These are phyloP conservation scores for Aspergillus funiculosus DNA, from an alignment of 495 filamentous ascomycete genomes.

Conservation along the genomic window DNA sequence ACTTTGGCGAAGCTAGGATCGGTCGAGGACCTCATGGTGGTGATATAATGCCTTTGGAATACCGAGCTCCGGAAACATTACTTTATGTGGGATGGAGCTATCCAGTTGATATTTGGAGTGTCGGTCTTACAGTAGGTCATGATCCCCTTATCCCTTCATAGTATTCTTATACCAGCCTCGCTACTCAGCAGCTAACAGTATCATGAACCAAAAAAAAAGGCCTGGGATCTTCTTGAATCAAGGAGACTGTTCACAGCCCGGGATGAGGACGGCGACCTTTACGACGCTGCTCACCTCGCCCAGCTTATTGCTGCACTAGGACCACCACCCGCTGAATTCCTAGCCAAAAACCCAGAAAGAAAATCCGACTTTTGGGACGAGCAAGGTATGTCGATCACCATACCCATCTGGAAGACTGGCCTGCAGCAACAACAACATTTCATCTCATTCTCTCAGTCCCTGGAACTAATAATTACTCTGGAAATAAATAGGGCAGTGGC, in stretches of 20 bases:
- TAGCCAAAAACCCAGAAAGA: conserved; percentile 24
- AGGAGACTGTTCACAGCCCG: conserved; percentile 37
- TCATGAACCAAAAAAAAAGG: conserved; percentile 19
- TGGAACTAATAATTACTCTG: not conserved
- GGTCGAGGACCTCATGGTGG: conserved; percentile 22
- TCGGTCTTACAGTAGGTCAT: conserved; percentile 39
- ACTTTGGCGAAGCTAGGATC: conserved; percentile 32
- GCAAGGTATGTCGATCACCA: not conserved
- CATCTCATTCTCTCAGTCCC: not conserved
- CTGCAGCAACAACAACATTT: not conserved
- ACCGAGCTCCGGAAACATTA: conserved; percentile 36
- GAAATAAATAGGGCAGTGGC: conserved; percentile 14
- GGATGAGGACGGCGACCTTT: conserved; percentile 27
- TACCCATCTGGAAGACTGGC: not conserved
- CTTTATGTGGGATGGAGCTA: conserved; percentile 39
- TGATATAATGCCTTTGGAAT: conserved; percentile 37
- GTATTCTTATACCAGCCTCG: too few relatives aligned
- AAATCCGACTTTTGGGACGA: conserved; percentile 23
- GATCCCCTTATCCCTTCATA: conserved; percentile 19
- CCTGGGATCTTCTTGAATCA: conserved; percentile 43
- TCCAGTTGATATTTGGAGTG: conserved; percentile 46
- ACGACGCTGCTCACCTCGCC: conserved; percentile 38
- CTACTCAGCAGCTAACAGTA: not conserved
- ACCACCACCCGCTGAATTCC: conserved; percentile 33
- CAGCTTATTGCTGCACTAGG: conserved; percentile 41